Base-by-base conservation (phyloP, 192 early-diverging fungal genomes). In the Coemansia sp. region DNA sequence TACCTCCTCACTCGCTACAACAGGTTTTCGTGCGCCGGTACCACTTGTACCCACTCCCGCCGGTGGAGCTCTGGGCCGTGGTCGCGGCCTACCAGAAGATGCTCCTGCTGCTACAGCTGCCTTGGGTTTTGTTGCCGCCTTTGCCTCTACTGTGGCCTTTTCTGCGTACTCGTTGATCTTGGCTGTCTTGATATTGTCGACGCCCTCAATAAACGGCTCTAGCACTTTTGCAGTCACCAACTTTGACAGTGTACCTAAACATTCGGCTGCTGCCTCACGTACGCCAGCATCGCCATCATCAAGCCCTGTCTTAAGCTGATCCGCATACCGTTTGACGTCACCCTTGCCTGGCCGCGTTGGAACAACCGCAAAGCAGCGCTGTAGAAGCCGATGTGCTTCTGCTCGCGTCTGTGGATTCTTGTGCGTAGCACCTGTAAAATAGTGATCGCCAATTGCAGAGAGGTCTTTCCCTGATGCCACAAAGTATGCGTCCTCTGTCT, bases 331-430 rank as follows among this genome's bases (percentile, higher is more conserved):
- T 60, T 97, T 98, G 23, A 93, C 76, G 54, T 97, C 95, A 5
- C 80, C 54, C 65, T 96, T 97, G 5, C 80, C 78, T 0, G 95
- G 95, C 5, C 78, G 75, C 56, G 85, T 87, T 33, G 85, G 82
- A 50, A 88, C 84, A n/a, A 73, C 84, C 30, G 91, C 87, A 52
- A 99, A 74, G 19, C 90, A 90, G 21, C 93, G 88, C 4, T 84
- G 77, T 24, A 97, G 61, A 78, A 91, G 88, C 52, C 87, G 88
- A 24, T 93, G 76, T 2, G 88, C 75, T 66, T 98, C 94, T 25
- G 85, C 82, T 53, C 91, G 82, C 20, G 94, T 89, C 70, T 96
- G 92, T 2, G 98, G 98, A 71, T 98, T 98, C 62, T 98, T 97
- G 80, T 99, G 94, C 6, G 71, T 84, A 19, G 86, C 84, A 1